Evolutionary conservation across 2,329 filamentous ascomycete species (phyloP).

Genomic region (Apiospora malaysiana): DNA sequence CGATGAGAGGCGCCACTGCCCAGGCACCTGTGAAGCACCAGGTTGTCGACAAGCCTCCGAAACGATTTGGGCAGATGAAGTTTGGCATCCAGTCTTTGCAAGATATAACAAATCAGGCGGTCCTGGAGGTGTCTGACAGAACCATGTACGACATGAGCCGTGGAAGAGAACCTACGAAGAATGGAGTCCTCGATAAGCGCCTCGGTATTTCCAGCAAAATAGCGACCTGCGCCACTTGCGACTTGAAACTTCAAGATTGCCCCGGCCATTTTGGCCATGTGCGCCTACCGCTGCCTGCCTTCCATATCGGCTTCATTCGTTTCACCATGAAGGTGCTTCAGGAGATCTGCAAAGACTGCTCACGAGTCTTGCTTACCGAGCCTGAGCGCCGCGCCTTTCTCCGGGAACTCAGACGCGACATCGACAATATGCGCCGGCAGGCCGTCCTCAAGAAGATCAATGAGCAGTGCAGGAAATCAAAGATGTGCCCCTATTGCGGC

Average conservation of each 20-base stretch:
- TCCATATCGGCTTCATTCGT: slow-evolving; percentile 95
- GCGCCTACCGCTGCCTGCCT: slow-evolving; percentile 85
- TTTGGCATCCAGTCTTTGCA: slow-evolving; percentile 95
- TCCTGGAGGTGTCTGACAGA: slow-evolving; percentile 92
- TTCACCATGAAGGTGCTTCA: slow-evolving; percentile 92
- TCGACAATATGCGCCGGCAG: slow-evolving; percentile 87
- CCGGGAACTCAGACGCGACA: slow-evolving; percentile 79
- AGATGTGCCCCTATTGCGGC: slow-evolving; percentile 79
- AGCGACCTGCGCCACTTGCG: slow-evolving; percentile 81
- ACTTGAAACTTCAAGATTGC: slow-evolving; percentile 80
- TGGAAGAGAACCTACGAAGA: slow-evolving; percentile 74
- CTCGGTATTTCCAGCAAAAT: slow-evolving; percentile 83
- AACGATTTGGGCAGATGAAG: slow-evolving; percentile 90
- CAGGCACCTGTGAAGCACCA: slow-evolving; percentile 74
- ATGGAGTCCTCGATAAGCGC: slow-evolving; percentile 87
- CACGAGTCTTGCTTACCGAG: slow-evolving; percentile 81
- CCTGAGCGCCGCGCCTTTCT: slow-evolving; percentile 77
- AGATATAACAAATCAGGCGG: slow-evolving; percentile 93
- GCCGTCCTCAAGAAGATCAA: slow-evolving; percentile 87
- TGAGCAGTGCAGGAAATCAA: slow-evolving; percentile 86
- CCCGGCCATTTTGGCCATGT: slow-evolving; percentile 97
- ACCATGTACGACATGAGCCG: slow-evolving; percentile 90
- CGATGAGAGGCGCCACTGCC: slow-evolving; percentile 28
- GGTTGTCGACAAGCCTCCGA: slow-evolving; percentile 86
- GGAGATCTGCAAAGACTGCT: slow-evolving; percentile 96